Evolutionary conservation across 148 eudicot species (phyloP).

Genomic region (Camellia sinensis): DNA sequence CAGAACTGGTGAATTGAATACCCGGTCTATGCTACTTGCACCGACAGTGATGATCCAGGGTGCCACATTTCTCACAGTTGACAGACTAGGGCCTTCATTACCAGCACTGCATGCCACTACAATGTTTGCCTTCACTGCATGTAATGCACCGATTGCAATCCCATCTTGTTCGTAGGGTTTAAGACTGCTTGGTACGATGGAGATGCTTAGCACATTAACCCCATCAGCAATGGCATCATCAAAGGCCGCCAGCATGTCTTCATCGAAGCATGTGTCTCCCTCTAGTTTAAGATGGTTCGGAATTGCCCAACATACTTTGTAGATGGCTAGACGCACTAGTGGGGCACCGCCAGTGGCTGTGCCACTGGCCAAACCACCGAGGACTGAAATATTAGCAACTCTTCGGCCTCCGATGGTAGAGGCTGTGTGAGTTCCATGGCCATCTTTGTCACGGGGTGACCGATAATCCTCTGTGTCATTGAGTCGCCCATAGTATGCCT

Average conservation of each 20-base stretch:
- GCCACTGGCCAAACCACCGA: conserved; percentile 12
- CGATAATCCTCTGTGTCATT: conserved; percentile 10
- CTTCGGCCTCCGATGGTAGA: conserved; percentile 14
- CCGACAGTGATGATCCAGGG: no score
- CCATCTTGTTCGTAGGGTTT: no score
- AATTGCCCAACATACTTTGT: conserved; percentile 8
- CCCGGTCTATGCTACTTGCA: conserved; percentile 7
- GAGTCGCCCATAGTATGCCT: conserved; percentile 14
- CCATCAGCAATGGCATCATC: conserved; percentile 22
- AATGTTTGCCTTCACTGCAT: no score
- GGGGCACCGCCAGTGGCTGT: conserved; percentile 20
- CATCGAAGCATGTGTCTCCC: background rate
- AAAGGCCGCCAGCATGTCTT: conserved; percentile 17
- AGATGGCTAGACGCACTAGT: background rate
- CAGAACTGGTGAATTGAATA: background rate
- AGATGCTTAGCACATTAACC: conserved; percentile 8
- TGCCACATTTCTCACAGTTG: no score
- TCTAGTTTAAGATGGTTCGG: background rate
- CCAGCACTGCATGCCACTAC: no score
- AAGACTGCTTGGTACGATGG: no score
- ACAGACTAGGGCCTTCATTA: no score
- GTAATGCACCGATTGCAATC: no score
- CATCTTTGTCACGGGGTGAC: conserved; percentile 17
- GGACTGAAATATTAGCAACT: background rate
- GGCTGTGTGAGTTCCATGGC: conserved; percentile 23